Percentiles rank a stretch among this genome's conserved stretches.
Evolutionary conservation across 768 basidiomycete species (phyloP).

Genomic region (Mycena floridula): DNA sequence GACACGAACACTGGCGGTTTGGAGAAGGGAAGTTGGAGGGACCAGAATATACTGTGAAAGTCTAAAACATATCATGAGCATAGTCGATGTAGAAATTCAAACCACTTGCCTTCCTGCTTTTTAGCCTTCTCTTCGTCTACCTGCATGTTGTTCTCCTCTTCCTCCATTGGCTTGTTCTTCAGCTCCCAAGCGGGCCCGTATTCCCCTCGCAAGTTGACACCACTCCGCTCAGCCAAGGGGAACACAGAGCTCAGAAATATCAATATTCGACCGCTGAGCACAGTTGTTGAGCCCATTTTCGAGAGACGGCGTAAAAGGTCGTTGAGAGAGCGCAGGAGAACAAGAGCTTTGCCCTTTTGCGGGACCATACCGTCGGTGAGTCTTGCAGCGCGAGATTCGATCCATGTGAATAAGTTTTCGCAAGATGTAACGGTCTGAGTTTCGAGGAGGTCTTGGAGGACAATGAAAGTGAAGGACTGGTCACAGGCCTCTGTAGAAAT

Average conservation of each 20-base stretch:
- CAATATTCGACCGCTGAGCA: constrained; percentile 86
- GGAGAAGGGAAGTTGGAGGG: constrained; percentile 79
- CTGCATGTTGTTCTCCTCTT: constrained; percentile 43
- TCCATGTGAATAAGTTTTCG: constrained; percentile 85
- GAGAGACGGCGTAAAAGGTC: constrained; percentile 83
- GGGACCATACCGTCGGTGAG: constrained; percentile 78
- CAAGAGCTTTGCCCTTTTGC: constrained; percentile 82
- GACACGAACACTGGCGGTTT: constrained; percentile 66
- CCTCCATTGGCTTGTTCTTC: constrained; percentile 21
- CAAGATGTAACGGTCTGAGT: constrained; percentile 82
- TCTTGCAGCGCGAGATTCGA: constrained; percentile 63
- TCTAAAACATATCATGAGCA: constrained; percentile 31
- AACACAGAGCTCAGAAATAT: constrained; percentile 84
- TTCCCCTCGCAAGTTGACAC: constrained; percentile 88
- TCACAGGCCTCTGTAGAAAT: constrained; percentile 65
- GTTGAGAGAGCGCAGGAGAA: constrained; percentile 79
- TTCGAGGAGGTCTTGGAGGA: constrained; percentile 80
- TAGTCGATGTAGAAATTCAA: neutral
- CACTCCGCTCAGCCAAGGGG: constrained; percentile 82
- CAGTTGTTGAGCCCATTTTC: constrained; percentile 78
- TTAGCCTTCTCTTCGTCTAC: constrained; percentile 48
- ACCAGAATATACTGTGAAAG: constrained; percentile 89
- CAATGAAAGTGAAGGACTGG: constrained; percentile 60
- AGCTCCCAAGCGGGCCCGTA: constrained; percentile 75
- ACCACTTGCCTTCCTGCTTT: constrained; percentile 56